Evolutionary conservation across 371 early-diverging fungal species (phyloP).

Genomic region (Lichtheimia hyalospora): DNA sequence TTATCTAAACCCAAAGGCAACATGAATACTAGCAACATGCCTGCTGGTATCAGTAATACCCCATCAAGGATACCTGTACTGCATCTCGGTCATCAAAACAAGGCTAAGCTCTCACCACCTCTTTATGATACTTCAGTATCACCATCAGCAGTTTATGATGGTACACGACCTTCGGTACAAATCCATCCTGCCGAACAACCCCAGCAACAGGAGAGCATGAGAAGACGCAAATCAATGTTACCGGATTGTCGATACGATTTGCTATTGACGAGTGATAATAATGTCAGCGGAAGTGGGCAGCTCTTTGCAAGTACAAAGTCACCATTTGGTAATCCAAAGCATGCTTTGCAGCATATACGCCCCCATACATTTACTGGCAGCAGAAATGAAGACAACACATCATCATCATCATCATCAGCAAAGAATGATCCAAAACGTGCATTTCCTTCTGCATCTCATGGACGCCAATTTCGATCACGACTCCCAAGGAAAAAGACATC

Average conservation of each 20-base stretch:
- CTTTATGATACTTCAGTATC: constrained; percentile 9
- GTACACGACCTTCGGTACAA: constrained; percentile 1
- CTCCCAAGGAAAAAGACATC: constrained; percentile 52
- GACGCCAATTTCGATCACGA: constrained; percentile 31
- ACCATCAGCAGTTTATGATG: neutral
- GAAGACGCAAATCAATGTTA: constrained; percentile 1
- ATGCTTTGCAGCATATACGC: no score
- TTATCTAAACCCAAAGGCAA: neutral
- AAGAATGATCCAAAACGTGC: neutral
- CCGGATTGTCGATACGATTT: constrained; percentile 13
- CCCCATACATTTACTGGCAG: neutral
- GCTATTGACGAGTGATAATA: neutral
- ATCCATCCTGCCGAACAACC: neutral
- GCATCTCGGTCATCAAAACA: constrained; percentile 9
- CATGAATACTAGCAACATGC: neutral
- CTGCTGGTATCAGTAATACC: constrained; percentile 20
- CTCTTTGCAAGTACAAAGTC: neutral
- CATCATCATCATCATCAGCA: neutral
- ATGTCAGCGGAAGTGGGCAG: neutral
- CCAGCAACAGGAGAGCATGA: neutral
- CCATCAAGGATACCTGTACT: constrained; percentile 42
- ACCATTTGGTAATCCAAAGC: no score
- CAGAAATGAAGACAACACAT: neutral
- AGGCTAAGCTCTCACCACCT: constrained; percentile 14
- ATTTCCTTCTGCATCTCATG: constrained; percentile 7